These are phyloP conservation scores for Allium fistulosum DNA, from an alignment of 106 monocot genomes.

Conservation along the genomic window DNA sequence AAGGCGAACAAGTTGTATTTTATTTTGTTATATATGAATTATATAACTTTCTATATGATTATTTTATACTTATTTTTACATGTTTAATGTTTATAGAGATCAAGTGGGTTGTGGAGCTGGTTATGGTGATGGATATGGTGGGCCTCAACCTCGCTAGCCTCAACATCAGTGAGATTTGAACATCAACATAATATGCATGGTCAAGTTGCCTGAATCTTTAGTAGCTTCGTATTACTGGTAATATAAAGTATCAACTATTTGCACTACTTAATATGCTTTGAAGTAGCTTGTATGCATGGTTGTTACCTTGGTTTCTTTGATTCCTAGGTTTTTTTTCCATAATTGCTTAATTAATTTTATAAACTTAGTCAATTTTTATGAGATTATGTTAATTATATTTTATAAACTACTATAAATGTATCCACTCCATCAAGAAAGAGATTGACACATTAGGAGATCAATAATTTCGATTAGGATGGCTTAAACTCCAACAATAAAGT, in stretches of 20 bases:
- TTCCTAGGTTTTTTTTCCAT: background rate
- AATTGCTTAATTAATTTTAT: background rate
- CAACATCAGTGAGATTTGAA: slow-evolving; percentile 42
- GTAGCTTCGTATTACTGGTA: slow-evolving; percentile 1
- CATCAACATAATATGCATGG: background rate
- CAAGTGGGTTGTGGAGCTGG: slow-evolving; percentile 54
- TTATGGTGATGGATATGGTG: slow-evolving; percentile 77
- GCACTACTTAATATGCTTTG: background rate
- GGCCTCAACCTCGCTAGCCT: slow-evolving; percentile 45
- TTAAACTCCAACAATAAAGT: too few species aligned
- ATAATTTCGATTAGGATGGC: too few species aligned
- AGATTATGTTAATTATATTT: too few species aligned
- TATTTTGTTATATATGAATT: too few species aligned
- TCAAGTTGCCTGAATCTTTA: slow-evolving; percentile 1
- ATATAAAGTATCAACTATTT: background rate
- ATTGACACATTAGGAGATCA: too few species aligned
- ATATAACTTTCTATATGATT: too few species aligned
- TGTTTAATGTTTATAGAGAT: too few species aligned
- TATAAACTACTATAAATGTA: too few species aligned
- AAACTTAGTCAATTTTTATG: too few species aligned
- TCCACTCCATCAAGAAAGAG: too few species aligned
- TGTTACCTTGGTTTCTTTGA: background rate
- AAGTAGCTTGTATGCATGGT: background rate
- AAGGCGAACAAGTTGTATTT: too few species aligned
- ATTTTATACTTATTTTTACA: too few species aligned